A percentile compares a stretch with the other conserved stretches of the same genome.
phyloP scores from a whole-genome alignment of 345 rosid genomes.

The Citrus glauca region DNA sequence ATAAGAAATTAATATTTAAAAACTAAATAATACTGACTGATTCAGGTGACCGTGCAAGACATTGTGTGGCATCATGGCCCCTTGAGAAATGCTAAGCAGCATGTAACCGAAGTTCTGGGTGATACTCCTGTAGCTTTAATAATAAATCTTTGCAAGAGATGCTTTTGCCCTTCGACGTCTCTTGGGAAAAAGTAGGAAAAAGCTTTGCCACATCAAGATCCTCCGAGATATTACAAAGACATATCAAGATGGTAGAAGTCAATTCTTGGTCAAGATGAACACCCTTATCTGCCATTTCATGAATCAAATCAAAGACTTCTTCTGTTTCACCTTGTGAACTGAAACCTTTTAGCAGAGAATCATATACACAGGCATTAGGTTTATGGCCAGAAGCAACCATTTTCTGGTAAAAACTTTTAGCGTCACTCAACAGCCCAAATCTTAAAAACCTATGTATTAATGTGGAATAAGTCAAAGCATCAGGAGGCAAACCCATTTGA shows the following conservation, averaged over 20 bases:
- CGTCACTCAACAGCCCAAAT: conserved; percentile 52
- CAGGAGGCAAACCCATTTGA: conserved; percentile 48
- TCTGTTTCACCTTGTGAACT: conserved; percentile 40
- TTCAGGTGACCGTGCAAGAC: neutral
- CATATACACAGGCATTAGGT: conserved; percentile 42
- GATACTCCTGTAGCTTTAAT: conserved; percentile 18
- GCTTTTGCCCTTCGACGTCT: conserved; percentile 16
- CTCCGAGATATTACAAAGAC: conserved; percentile 40
- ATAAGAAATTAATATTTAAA: neutral
- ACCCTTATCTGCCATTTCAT: conserved; percentile 46
- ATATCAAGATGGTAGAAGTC: conserved; percentile 44
- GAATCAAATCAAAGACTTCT: conserved; percentile 44
- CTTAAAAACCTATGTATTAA: conserved; percentile 55
- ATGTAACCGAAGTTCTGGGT: conserved; percentile 5
- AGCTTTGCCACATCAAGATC: conserved; percentile 28
- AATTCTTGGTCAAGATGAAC: conserved; percentile 42
- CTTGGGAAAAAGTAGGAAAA: conserved; percentile 42
- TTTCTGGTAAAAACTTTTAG: conserved; percentile 42
- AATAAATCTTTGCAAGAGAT: conserved; percentile 31
- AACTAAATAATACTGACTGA: neutral
- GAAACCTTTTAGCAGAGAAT: conserved; percentile 56
- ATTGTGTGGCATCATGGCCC: neutral
- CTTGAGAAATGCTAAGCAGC: conserved; percentile 12
- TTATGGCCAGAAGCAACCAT: conserved; percentile 54
- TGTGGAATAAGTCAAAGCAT: conserved; percentile 46